Evolutionary conservation across 1,139 yeast species (phyloP), one percentile per base, ranked within the genome.

Genomic region (Debaryomycetaceae sp.): DNA sequence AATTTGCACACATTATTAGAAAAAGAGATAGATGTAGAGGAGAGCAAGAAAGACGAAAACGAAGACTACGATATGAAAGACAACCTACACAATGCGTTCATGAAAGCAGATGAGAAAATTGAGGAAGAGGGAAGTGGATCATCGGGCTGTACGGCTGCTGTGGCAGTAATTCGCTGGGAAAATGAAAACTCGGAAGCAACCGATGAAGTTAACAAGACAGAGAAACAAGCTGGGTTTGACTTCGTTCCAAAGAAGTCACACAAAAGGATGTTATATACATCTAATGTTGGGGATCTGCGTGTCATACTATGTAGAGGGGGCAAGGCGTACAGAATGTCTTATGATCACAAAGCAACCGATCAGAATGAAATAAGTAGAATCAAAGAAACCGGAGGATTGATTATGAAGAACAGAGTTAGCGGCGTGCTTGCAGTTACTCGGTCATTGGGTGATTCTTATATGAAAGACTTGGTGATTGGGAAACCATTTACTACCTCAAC

Each of bases 381-480:
- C 17, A 78, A 81, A 45, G 77, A 82, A 42, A 75, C 80, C 5
- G 99, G 99, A 2, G 99, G 99, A 0, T 68, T 93, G 34, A 81
- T 93, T 46, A 79, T 95, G 78, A 89, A 89, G 57, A 87, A 89
- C 54, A 77, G 99, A 53, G 99, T 93, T 35, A 93, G 91, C 62
- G 99, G 99, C 5, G 91, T 95, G 60, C 74, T 95, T 45, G 98
- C 99, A 0, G 97, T 93, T 14, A 89, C 97, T 2, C 73, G 99
- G 49, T 86, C 98, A 2, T 73, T 93, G 37, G 99, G 99, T n/a
- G 99, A 93, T 63, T 77, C 85, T 17, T 91, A 89, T 64, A 86
- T 93, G 83, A 95, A 95, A 62, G 87, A 84, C 45, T 72, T 88
- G 49, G 97, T 93, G 20, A 81, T 90, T 34, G 97, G 97, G 0